phyloP scores from a whole-genome alignment of 2,329 filamentous ascomycete species.

The Epichloe amarillans region DNA sequence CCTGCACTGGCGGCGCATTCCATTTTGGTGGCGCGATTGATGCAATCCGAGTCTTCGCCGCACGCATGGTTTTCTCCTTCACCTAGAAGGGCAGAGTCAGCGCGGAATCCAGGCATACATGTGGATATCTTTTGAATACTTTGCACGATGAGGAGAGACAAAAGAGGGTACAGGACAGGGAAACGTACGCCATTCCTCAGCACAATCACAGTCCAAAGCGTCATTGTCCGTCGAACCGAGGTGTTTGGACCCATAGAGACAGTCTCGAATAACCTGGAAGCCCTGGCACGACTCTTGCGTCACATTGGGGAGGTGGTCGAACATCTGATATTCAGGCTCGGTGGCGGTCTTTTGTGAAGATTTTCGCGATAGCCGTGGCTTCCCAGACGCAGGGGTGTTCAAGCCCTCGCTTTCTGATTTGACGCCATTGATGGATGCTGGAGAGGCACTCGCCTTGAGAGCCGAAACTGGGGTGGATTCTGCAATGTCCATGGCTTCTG shows the following conservation, averaged over 20 bases:
- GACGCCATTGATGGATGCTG: slow-evolving; percentile 31
- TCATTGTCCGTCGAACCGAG: slow-evolving; percentile 86
- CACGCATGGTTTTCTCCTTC: slow-evolving; percentile 68
- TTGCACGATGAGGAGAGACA: neutral
- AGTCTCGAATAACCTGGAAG: slow-evolving; percentile 73
- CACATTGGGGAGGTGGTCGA: slow-evolving; percentile 61
- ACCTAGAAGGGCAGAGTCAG: slow-evolving; percentile 23
- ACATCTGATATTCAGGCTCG: slow-evolving; percentile 51
- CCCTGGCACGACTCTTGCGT: slow-evolving; percentile 61
- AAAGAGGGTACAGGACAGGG: neutral
- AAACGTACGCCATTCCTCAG: slow-evolving; percentile 86
- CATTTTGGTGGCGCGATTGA: slow-evolving; percentile 96
- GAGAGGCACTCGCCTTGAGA: slow-evolving; percentile 18
- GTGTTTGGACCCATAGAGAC: slow-evolving; percentile 82
- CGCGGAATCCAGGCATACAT: too few relatives aligned
- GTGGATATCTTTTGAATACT: neutral
- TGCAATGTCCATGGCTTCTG: slow-evolving; percentile 28
- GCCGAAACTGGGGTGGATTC: slow-evolving; percentile 25
- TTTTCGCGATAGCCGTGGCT: slow-evolving; percentile 61
- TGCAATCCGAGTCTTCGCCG: slow-evolving; percentile 93
- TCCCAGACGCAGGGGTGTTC: slow-evolving; percentile 35
- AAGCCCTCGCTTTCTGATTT: slow-evolving; percentile 27
- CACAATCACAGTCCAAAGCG: slow-evolving; percentile 85
- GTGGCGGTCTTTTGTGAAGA: slow-evolving; percentile 52
- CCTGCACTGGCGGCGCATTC: slow-evolving; percentile 71